Evolutionary conservation across 306 rosid genomes (phyloP).

Genomic region (Mucuna pruriens): DNA sequence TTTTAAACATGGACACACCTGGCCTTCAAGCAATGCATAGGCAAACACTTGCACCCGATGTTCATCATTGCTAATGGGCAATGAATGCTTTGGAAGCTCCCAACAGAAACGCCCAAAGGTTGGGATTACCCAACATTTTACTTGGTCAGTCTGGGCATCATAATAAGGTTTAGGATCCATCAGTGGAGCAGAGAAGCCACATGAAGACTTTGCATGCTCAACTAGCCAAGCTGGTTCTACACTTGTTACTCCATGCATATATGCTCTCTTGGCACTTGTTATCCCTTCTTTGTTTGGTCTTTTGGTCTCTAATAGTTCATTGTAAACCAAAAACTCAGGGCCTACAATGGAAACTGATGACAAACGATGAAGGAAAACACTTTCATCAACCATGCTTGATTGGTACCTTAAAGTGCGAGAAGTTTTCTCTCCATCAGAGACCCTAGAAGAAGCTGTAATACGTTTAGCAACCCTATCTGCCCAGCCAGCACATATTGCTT

Average conservation of each 20-base stretch:
- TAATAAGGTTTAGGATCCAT: slow-evolving; percentile 71
- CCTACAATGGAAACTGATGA: slow-evolving; percentile 71
- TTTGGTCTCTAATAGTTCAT: slow-evolving; percentile 71
- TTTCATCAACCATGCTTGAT: slow-evolving; percentile 69
- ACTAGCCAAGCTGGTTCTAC: slow-evolving; percentile 88
- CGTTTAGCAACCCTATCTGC: slow-evolving; percentile 94
- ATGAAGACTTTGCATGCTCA: slow-evolving; percentile 70
- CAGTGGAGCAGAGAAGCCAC: slow-evolving; percentile 67
- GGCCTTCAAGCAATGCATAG: slow-evolving; percentile 84
- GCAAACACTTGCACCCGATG: slow-evolving; percentile 66
- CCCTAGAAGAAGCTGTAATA: slow-evolving; percentile 54
- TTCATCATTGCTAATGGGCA: slow-evolving; percentile 49
- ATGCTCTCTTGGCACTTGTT: slow-evolving; percentile 59
- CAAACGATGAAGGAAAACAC: slow-evolving; percentile 72
- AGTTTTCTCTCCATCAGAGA: slow-evolving; percentile 50
- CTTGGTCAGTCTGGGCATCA: slow-evolving; percentile 66
- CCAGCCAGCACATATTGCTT: slow-evolving; percentile 99
- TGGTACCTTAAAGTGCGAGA: slow-evolving; percentile 64
- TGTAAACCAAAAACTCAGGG: slow-evolving; percentile 90
- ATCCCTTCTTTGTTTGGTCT: slow-evolving; percentile 82
- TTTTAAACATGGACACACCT: slow-evolving; percentile 78
- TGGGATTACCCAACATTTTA: slow-evolving; percentile 67
- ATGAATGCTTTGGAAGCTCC: slow-evolving; percentile 71
- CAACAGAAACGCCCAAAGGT: slow-evolving; percentile 79
- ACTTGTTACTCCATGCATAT: slow-evolving; percentile 88